Evolutionary conservation across 23 red algal genomes (phyloP).

Genomic region (Gracilariopsis chorda): DNA sequence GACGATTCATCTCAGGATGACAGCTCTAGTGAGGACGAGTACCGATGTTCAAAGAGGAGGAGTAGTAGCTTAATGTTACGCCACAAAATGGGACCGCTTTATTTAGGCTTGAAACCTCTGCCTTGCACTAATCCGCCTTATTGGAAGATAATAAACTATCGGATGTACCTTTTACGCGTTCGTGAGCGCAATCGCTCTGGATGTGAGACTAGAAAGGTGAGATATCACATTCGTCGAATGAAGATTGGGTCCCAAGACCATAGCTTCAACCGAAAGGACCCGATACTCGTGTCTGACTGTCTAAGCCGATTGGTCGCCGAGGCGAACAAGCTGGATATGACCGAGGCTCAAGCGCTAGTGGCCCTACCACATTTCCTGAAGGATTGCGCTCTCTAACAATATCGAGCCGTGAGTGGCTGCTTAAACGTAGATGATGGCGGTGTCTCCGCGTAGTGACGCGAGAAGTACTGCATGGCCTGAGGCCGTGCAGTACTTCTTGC

Average conservation of each 20-base stretch:
- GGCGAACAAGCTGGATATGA: background rate
- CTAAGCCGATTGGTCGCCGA: background rate
- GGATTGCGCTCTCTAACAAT: background rate
- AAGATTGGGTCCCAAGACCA: background rate
- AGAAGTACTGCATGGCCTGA: background rate
- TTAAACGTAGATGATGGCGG: background rate
- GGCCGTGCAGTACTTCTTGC: background rate
- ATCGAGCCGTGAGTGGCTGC: background rate
- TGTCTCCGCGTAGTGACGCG: too few species aligned
- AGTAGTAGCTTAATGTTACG: too few species aligned
- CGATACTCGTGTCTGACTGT: background rate
- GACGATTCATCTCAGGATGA: too few species aligned
- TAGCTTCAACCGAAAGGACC: background rate
- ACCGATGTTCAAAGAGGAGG: too few species aligned
- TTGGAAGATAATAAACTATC: background rate
- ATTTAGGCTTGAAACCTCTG: background rate
- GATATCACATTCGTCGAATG: background rate
- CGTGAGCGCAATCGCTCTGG: background rate
- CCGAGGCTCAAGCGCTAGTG: background rate
- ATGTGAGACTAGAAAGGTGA: background rate
- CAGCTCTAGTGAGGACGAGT: too few species aligned
- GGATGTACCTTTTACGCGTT: background rate
- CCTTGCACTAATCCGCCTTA: background rate
- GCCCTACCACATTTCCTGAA: background rate
- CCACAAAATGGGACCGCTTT: too few species aligned